Evolutionary conservation across 2,329 filamentous ascomycete species (phyloP).

Genomic region (Huntiella savannae): DNA sequence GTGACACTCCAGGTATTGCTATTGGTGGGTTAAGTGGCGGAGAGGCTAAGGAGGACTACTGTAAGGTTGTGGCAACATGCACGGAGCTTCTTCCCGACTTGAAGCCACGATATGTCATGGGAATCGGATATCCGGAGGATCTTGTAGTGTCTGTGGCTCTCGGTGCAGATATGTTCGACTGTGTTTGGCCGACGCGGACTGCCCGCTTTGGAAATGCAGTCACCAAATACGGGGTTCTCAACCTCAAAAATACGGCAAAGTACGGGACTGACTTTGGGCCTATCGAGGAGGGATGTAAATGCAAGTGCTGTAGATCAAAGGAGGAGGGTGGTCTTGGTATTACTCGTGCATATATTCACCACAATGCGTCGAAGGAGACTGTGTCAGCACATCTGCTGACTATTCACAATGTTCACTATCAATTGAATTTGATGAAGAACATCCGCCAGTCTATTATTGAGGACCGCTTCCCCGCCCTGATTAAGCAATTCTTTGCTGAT

Average conservation of each 20-base stretch:
- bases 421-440: conserved; percentile 64
- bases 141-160: conserved; percentile 82
- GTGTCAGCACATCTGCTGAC: conserved; percentile 70
- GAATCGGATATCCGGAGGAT: conserved; percentile 93
- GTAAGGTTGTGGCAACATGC: conserved; percentile 72
- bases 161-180: conserved; percentile 98
- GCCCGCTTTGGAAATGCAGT: conserved; percentile 92
- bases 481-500: conserved; percentile 58
- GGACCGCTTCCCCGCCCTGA: conserved; percentile 60
- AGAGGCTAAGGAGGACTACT: conserved; percentile 86
- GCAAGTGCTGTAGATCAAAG: conserved; percentile 51
- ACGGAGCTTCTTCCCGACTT: conserved; percentile 67
- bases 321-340: conserved; percentile 57
- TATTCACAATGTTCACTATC: conserved; percentile 90
- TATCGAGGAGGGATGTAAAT: conserved; percentile 66
- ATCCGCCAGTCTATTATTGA: conserved; percentile 61
- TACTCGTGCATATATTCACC: conserved; percentile 76
- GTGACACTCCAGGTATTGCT: conserved; percentile 87
- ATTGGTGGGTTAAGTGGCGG: conserved; percentile 90
- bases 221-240: conserved; percentile 62
- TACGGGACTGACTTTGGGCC: conserved; percentile 68
- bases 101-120: conserved; percentile 99
- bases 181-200: conserved; percentile 93
- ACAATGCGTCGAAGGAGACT: conserved; percentile 86
- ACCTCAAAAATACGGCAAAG: conserved; percentile 50